Evolutionary conservation across 768 basidiomycete species (phyloP), one percentile per base, ranked within the genome.

Genomic region (Nevesoporus exiguus): DNA sequence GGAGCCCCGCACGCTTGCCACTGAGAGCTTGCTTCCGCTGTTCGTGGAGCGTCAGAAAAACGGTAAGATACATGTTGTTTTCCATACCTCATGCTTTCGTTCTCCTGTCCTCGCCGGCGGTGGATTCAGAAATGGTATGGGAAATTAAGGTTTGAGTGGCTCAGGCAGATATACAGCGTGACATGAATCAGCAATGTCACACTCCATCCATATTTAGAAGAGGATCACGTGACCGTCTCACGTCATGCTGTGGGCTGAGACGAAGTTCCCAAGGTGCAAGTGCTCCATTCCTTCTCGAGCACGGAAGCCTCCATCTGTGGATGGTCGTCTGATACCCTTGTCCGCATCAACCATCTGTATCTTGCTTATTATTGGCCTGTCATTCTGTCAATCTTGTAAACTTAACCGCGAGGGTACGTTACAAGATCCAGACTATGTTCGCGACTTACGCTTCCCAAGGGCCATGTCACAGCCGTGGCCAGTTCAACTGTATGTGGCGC

Each of bases 1-100:
- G 71, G 90, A 93, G 78, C 86, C 86, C 86, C 97, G 96, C 92
- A 99, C 96, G 87, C 94, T 96, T 88, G 93, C 84, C 84, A 96
- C 95, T 88, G 90, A 92, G 75, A 97, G 88, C 81, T 96, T 97
- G 71, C 80, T 82, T 66, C 74, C 68, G 67, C 69, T 72, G 54
- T 45, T 17, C 3, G 14, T 11, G 40, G 5, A 7, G 24, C 0
- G 22, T 61, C 17, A 66, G 54, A 21, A 31, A 0, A 27, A 2
- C 15, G n/a, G 3, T 2, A 11, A 14, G 13, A 27, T 1, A 15
- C 7, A 7, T 3, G 10, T 49, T 52, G 46, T 47, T 22, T 7
- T 25, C 17, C 31, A 13, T 54, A 73, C 71, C 70, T 71, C 69
- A 71, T 71, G 66, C 68, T 61, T 55, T 65, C 25, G 33, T 55